A percentile compares a stretch with the other conserved stretches of the same genome.
Evolutionary conservation across 129 eudicot genomes (phyloP).

Genomic region (Pseudognaphalium luteoalbum): DNA sequence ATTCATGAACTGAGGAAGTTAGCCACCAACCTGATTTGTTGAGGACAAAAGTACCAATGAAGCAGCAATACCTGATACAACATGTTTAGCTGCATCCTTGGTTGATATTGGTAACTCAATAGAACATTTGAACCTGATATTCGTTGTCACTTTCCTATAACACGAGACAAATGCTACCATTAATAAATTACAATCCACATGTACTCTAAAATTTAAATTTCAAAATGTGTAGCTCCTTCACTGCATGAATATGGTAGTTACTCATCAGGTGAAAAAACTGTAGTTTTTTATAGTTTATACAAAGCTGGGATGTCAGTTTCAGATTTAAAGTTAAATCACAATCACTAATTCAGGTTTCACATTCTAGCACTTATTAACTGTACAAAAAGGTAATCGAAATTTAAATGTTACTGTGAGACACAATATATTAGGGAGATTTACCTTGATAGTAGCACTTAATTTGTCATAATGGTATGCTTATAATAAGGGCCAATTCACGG

Average conservation of each 20-base stretch:
- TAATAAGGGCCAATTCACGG: no score
- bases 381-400: neutral
- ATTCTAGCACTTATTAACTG: neutral
- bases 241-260: neutral
- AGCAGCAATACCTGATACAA: constrained; percentile 72
- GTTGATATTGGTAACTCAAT: constrained; percentile 35
- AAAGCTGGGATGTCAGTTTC: no score
- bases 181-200: neutral
- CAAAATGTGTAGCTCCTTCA: neutral
- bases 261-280: neutral
- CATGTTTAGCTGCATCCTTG: constrained; percentile 46
- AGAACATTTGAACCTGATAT: constrained; percentile 40
- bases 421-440: neutral
- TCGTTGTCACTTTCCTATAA: constrained; percentile 49
- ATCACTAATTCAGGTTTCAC: neutral
- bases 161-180: neutral
- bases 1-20: neutral
- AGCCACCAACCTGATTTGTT: constrained; percentile 56
- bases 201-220: neutral
- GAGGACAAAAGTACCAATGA: constrained; percentile 62
- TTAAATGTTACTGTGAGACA: neutral
- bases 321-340: neutral
- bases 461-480: no score
- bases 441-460: no score
- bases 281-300: neutral